Evolutionary conservation across 495 filamentous ascomycete genomes (phyloP).

Genomic region (Penicillium bialowiezense): DNA sequence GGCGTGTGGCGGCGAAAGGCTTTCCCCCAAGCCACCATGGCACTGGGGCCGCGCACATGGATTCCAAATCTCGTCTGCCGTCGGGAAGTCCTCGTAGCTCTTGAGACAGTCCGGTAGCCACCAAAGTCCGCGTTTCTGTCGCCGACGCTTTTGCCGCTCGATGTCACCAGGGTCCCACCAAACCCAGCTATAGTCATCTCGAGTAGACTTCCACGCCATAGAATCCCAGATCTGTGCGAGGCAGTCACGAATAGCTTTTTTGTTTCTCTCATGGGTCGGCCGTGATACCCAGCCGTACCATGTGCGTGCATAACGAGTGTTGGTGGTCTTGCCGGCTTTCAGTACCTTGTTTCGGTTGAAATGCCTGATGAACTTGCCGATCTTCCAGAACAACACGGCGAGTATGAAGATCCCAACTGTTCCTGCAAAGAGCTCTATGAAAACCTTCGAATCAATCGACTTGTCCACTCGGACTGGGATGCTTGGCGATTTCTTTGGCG

Average conservation of each 20-base stretch:
- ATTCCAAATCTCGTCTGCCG: slow-evolving; percentile 30
- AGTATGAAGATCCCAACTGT: slow-evolving; percentile 39
- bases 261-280: slow-evolving; percentile 32
- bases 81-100: slow-evolving; percentile 26
- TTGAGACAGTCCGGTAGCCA: slow-evolving; percentile 27
- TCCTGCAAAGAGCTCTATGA: slow-evolving; percentile 37
- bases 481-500: slow-evolving; percentile 14
- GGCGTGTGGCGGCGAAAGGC: neutral
- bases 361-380: slow-evolving; percentile 33
- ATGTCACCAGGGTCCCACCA: slow-evolving; percentile 43
- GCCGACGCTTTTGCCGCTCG: slow-evolving; percentile 15
- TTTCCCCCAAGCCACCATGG: slow-evolving; percentile 13
- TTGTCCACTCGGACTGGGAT: slow-evolving; percentile 14
- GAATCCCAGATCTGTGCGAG: slow-evolving; percentile 19
- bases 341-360: slow-evolving; percentile 36
- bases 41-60: slow-evolving; percentile 13
- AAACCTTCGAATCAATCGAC: slow-evolving; percentile 26
- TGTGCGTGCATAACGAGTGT: slow-evolving; percentile 37
- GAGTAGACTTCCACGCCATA: slow-evolving; percentile 36
- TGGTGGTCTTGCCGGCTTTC: slow-evolving; percentile 26
- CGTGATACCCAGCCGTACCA: slow-evolving; percentile 47
- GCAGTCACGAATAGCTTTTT: slow-evolving; percentile 17
- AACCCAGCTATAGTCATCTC: slow-evolving; percentile 35
- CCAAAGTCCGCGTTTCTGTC: slow-evolving; percentile 8
- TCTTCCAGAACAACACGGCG: slow-evolving; percentile 41